phyloP scores from a whole-genome alignment of 768 basidiomycete genomes.

The Xerocomus potaroensis region DNA sequence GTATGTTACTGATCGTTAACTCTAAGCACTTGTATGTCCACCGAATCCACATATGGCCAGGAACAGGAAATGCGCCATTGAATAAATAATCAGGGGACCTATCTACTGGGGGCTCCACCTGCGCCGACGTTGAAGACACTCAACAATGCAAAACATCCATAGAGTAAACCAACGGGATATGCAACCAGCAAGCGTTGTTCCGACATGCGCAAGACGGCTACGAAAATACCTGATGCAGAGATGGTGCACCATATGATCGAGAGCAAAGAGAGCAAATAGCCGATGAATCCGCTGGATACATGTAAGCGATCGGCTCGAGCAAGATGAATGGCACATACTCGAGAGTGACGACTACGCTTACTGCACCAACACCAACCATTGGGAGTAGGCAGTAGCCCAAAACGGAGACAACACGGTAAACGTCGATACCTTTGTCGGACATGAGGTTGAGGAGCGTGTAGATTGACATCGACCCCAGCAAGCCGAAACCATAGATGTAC shows the following conservation, averaged over 20 bases:
- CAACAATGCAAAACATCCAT: slow-evolving; percentile 90
- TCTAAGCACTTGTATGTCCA: not conserved
- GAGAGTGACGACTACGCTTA: slow-evolving; percentile 82
- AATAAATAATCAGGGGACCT: slow-evolving; percentile 12
- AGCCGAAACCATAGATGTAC: slow-evolving; percentile 96
- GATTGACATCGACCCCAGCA: slow-evolving; percentile 89
- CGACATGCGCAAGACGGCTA: slow-evolving; percentile 91
- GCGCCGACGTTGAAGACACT: slow-evolving; percentile 77
- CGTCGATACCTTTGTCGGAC: slow-evolving; percentile 93
- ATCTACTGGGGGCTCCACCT: slow-evolving; percentile 30
- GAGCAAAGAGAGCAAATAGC: slow-evolving; percentile 76
- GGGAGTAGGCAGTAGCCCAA: slow-evolving; percentile 95
- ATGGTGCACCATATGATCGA: slow-evolving; percentile 97
- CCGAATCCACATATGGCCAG: no score
- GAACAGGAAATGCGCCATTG: slow-evolving; percentile 1
- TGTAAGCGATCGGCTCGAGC: slow-evolving; percentile 5
- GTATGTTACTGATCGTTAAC: not conserved
- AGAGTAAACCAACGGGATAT: slow-evolving; percentile 91
- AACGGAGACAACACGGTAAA: slow-evolving; percentile 91
- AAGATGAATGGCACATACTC: slow-evolving; percentile 56
- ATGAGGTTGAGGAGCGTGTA: slow-evolving; percentile 96
- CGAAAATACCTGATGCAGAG: slow-evolving; percentile 92
- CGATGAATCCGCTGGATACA: slow-evolving; percentile 63
- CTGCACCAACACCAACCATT: slow-evolving; percentile 89
- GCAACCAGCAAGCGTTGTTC: slow-evolving; percentile 93